phyloP scores from a whole-genome alignment of 2,329 filamentous ascomycete genomes.

The Trichothecium sympodiale region DNA sequence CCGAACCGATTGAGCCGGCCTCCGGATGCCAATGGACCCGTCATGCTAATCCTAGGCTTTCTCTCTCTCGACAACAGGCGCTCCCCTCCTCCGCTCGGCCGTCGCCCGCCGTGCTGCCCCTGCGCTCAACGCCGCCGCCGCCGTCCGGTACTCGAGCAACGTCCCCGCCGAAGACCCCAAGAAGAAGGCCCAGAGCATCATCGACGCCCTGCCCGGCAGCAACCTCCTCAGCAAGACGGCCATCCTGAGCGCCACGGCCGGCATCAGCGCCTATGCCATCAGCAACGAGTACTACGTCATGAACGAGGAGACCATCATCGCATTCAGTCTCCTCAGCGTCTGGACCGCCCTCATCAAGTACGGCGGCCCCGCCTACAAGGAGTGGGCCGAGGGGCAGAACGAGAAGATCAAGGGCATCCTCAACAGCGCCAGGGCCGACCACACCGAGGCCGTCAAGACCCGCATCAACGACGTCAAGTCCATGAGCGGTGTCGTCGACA shows the following conservation, averaged over 20 bases:
- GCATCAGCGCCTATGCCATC: constrained; percentile 85
- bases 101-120: constrained; percentile 66
- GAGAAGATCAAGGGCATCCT: constrained; percentile 91
- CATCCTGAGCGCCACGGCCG: constrained; percentile 86
- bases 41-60: constrained; percentile 10
- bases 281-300: constrained; percentile 99
- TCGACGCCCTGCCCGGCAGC: constrained; percentile 88
- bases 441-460: constrained; percentile 89
- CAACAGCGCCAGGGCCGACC: constrained; percentile 86
- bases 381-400: constrained; percentile 84
- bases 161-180: constrained; percentile 82
- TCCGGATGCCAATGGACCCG: constrained; percentile 18
- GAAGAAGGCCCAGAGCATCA: constrained; percentile 91
- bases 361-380: constrained; percentile 80
- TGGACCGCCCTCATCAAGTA: constrained; percentile 91
- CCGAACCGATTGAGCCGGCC: constrained; percentile 6
- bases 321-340: constrained; percentile 83
- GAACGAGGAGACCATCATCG: constrained; percentile 96
- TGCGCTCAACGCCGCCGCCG: constrained; percentile 58
- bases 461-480: constrained; percentile 92
- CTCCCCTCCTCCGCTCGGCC: constrained; percentile 78
- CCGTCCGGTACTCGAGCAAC: constrained; percentile 53
- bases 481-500: constrained; percentile 85
- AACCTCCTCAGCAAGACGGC: constrained; percentile 91
- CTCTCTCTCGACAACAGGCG: constrained; percentile 45